These are phyloP conservation scores for Bromus sterilis DNA, from an alignment of 176 grass and related monocot species.

Conservation along the genomic window DNA sequence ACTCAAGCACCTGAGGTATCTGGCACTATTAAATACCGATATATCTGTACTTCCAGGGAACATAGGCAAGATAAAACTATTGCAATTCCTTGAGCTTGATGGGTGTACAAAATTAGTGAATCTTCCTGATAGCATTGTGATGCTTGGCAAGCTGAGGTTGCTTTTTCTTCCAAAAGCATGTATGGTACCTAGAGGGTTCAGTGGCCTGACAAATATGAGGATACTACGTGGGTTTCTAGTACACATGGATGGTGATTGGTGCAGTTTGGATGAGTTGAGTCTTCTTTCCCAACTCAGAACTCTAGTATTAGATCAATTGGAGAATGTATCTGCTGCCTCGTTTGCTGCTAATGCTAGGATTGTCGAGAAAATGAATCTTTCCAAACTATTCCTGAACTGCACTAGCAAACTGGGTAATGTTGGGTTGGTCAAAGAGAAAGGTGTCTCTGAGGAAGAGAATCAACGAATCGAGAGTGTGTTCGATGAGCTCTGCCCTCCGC, in stretches of 20 bases:
- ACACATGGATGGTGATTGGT: background rate
- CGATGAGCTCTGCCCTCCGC: slow-evolving; percentile 4
- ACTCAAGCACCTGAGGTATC: slow-evolving; percentile 35
- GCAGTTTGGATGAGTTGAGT: background rate
- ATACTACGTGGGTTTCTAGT: background rate
- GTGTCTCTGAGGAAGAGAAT: background rate
- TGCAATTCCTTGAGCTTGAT: background rate
- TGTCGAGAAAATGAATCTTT: background rate
- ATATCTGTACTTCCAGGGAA: background rate
- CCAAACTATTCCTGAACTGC: background rate
- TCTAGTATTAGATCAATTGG: background rate
- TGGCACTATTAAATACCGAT: background rate
- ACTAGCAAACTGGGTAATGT: background rate
- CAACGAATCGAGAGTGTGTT: background rate
- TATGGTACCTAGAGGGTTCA: background rate
- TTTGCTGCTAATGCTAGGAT: background rate
- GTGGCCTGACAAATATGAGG: background rate
- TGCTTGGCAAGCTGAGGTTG: background rate
- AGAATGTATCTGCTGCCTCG: background rate
- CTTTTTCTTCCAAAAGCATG: background rate
- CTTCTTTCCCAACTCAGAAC: background rate
- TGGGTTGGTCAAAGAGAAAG: background rate
- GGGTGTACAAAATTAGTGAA: background rate
- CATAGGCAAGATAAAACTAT: slow-evolving; percentile 6
- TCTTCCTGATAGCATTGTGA: background rate